Conservation (phyloP, 345 rosid genomes). For the Conringia planisiliqua region DNA sequence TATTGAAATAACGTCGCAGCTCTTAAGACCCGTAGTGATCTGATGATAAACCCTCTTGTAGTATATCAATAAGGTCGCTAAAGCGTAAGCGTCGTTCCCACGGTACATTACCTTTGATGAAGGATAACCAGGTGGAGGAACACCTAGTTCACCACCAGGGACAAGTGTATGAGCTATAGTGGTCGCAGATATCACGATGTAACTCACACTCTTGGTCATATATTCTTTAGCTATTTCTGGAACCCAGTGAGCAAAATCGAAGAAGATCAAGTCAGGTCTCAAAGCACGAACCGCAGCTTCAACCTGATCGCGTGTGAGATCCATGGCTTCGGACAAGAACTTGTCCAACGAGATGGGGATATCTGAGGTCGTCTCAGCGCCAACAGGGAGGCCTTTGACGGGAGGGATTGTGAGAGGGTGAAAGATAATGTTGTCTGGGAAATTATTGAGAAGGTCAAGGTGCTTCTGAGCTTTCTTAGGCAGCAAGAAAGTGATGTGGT, state of each 20-base stretch:
- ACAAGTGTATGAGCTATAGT: background rate
- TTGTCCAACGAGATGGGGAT: background rate
- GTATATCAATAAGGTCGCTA: background rate
- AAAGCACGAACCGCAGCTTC: background rate
- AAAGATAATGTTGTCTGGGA: background rate
- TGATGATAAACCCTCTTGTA: conserved; percentile 42
- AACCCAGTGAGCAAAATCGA: background rate
- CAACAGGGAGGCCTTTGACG: background rate
- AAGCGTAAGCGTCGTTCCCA: background rate
- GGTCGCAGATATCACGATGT: background rate
- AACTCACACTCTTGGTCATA: background rate
- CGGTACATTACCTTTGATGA: background rate
- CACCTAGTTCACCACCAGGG: background rate
- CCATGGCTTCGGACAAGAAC: background rate
- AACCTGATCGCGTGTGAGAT: background rate
- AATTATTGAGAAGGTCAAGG: background rate
- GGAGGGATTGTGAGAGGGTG: background rate
- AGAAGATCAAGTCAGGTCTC: background rate
- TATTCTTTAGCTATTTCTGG: background rate
- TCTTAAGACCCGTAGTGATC: conserved; percentile 32
- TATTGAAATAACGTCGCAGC: conserved; percentile 49
- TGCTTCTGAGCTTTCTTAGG: background rate
- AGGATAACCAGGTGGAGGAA: background rate
- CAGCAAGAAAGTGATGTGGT: background rate
- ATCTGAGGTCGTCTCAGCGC: background rate